Conservation (phyloP, 1,139 yeast species). For the Zygosaccharomyces sapae region DNA sequence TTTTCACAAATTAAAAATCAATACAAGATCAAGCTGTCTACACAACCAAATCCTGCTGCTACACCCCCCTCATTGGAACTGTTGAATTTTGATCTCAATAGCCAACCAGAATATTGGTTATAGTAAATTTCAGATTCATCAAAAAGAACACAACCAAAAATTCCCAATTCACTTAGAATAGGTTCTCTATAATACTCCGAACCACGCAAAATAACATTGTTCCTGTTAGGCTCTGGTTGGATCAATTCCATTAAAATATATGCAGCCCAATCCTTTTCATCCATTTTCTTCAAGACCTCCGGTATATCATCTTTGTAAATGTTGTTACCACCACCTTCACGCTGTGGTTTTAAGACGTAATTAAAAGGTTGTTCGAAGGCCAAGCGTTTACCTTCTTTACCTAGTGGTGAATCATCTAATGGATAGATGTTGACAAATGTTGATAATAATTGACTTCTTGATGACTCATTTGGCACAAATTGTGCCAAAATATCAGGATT, state of each 20-base stretch:
- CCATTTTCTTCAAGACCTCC: slow-evolving; percentile 52
- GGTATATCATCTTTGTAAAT: slow-evolving; percentile 85
- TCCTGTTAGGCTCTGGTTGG: slow-evolving; percentile 56
- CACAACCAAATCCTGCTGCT: slow-evolving; percentile 97
- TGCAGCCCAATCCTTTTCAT: slow-evolving; percentile 77
- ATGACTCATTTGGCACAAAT: slow-evolving; percentile 40
- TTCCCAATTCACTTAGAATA: slow-evolving; percentile 83
- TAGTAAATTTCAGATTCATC: slow-evolving; percentile 54
- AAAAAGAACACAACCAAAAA: slow-evolving; percentile 80
- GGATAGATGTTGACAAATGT: slow-evolving; percentile 89
- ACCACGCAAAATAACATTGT: slow-evolving; percentile 67
- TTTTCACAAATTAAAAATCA: slow-evolving; percentile 12
- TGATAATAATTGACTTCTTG: slow-evolving; percentile 40
- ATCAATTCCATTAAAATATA: slow-evolving; percentile 92
- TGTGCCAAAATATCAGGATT: slow-evolving; percentile 45
- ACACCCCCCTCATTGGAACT: slow-evolving; percentile 95
- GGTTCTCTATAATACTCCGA: slow-evolving; percentile 59
- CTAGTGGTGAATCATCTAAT: slow-evolving; percentile 64
- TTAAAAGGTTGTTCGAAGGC: slow-evolving; percentile 65
- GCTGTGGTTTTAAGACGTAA: slow-evolving; percentile 88
- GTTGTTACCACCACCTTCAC: slow-evolving; percentile 96
- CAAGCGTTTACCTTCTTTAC: slow-evolving; percentile 57
- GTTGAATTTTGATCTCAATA: slow-evolving; percentile 82
- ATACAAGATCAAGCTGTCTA: slow-evolving; percentile 58
- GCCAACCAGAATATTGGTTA: slow-evolving; percentile 76